Conservation (phyloP, 345 rosid genomes). For the Lepidium sativum region DNA sequence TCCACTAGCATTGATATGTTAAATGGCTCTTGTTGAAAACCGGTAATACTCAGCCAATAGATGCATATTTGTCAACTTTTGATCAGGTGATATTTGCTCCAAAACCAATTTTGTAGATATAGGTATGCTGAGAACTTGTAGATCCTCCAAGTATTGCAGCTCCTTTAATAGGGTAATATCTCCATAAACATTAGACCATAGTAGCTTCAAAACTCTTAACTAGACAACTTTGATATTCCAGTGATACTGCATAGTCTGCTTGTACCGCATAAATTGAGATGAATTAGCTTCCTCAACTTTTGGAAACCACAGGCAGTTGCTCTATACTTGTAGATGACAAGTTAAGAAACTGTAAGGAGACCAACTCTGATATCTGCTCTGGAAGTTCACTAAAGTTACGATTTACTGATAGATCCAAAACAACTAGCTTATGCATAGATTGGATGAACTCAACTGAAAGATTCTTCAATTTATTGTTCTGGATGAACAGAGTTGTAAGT, state of each 20-base stretch:
- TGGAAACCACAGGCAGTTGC: neutral
- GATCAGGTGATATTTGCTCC: neutral
- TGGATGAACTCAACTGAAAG: constrained; percentile 12
- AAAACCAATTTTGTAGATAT: neutral
- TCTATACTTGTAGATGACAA: neutral
- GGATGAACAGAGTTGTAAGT: constrained; percentile 25
- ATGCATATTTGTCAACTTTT: neutral
- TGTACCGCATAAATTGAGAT: neutral
- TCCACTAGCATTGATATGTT: neutral
- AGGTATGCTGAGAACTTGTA: neutral
- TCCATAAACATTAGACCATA: accelerated
- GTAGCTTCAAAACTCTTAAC: neutral
- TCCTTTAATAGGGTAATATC: neutral
- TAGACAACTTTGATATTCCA: neutral
- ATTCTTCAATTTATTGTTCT: neutral
- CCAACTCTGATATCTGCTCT: neutral
- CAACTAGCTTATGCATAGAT: constrained; percentile 25
- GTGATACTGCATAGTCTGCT: accelerated
- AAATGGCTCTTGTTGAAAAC: neutral
- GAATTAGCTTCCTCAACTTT: neutral
- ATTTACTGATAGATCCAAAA: constrained; percentile 27
- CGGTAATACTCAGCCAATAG: accelerated
- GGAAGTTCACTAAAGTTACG: neutral
- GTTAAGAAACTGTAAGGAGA: constrained; percentile 15
- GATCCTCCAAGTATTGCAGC: neutral